A percentile compares a stretch with the other conserved stretches of the same genome.
Evolutionary conservation across 2,329 filamentous ascomycete species (phyloP).

Genomic region (Colletotrichum viniferum): DNA sequence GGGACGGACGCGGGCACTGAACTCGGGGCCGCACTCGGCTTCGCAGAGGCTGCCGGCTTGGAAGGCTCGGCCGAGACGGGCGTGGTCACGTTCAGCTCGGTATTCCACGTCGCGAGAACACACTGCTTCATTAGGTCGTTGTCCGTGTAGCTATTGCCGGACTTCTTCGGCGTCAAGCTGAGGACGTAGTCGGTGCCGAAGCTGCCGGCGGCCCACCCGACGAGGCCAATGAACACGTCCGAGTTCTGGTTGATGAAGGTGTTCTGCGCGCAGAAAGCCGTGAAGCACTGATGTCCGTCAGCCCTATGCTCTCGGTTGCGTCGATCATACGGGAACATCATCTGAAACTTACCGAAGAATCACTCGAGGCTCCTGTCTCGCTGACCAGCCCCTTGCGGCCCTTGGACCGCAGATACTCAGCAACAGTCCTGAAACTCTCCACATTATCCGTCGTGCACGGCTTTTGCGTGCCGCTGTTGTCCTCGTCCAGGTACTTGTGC

Average conservation of each 20-base stretch:
- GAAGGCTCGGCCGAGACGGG: neutral
- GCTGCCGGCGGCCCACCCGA: constrained; percentile 51
- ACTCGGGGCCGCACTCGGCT: neutral
- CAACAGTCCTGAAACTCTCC: constrained; percentile 50
- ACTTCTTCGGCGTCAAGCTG: constrained; percentile 43
- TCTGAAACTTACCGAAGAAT: constrained; percentile 37
- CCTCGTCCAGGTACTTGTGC: constrained; percentile 64
- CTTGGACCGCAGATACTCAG: constrained; percentile 49
- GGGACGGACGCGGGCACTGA: neutral
- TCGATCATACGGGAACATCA: neutral
- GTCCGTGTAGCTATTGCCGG: constrained; percentile 36
- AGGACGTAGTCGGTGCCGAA: constrained; percentile 46
- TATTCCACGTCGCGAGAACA: constrained; percentile 32
- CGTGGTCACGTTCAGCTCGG: constrained; percentile 4
- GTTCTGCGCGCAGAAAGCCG: constrained; percentile 51
- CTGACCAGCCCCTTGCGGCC: constrained; percentile 54
- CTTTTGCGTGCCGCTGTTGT: constrained; percentile 57
- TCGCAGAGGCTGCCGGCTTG: neutral
- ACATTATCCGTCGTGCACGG: constrained; percentile 60
- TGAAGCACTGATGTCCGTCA: constrained; percentile 37
- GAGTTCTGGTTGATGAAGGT: constrained; percentile 48
- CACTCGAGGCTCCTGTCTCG: constrained; percentile 55
- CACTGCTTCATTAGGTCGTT: constrained; percentile 48
- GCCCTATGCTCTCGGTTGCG: neutral
- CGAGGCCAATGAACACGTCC: constrained; percentile 51